Evolutionary conservation across 2,329 filamentous ascomycete genomes (phyloP), one percentile per base, ranked within the genome.

Genomic region (Graphilbum fragrans): DNA sequence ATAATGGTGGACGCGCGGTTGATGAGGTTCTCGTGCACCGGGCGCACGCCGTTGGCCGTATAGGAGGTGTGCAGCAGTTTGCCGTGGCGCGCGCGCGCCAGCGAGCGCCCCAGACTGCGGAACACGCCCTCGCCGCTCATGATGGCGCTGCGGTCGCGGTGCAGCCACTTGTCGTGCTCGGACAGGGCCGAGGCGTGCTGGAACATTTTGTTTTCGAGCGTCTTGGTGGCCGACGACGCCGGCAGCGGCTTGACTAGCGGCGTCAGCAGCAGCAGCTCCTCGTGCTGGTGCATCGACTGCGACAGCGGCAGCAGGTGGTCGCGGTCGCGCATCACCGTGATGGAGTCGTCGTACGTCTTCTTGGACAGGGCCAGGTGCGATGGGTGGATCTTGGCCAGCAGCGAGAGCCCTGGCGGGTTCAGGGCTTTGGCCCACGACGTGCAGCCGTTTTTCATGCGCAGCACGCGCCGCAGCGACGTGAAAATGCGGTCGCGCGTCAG

Each of bases 91-190:
- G 87, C 83, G 40, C 90, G 74, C 11, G 90, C 88, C n/a, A 96
- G 65, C 7, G 85, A 86, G 51, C 86, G 77, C 2, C 90, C 90
- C 20, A 96, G 71, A 55, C 94, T 87, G 51, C 86, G 74, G 53
- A 96, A 96, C 0, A 96, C 87, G 23, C 84, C 80, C 61, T 96
- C 90, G 22, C 90, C 90, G 50, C 84, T 94, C 80, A 94, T 86
- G 18, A 94, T 72, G 48, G 77, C 59, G 41, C 72, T 63, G 51
- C 74, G 58, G 62, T 79, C 65, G 65, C 79, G 53, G 64, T 70
- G 79, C 45, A 58, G 47, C 69, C 69, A 76, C 45, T 58, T 67
- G 42, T 81, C 77, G 41, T 77, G 72, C 23, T 27, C 23, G 12
- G 23, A 27, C 11, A 64, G 11, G 17, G 6, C 6, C 37, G 32